These are phyloP conservation scores for Sphaerostilbella broomeana DNA, from an alignment of 2,329 filamentous ascomycete species.

Conservation along the genomic window DNA sequence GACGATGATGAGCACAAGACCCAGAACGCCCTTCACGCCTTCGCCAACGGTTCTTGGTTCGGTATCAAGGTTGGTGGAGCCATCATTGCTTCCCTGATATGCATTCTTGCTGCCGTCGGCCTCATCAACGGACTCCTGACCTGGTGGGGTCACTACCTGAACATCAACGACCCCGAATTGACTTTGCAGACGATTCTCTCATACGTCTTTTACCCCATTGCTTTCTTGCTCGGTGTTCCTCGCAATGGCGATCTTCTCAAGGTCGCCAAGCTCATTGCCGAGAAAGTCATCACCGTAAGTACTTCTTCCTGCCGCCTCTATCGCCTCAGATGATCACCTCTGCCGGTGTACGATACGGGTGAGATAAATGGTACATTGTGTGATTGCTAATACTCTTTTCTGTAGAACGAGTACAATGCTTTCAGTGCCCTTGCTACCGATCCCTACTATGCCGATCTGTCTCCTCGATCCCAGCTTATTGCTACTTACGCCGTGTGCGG, in stretches of 20 bases:
- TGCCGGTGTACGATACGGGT: too few relatives aligned
- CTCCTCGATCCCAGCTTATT: constrained; percentile 68
- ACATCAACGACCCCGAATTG: constrained; percentile 62
- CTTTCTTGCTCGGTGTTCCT: constrained; percentile 76
- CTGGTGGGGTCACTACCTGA: constrained; percentile 78
- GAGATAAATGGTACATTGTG: too few relatives aligned
- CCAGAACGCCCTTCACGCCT: constrained; percentile 77
- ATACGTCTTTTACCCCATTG: constrained; percentile 70
- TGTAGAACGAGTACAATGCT: constrained; percentile 70
- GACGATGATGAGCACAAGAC: constrained; percentile 70
- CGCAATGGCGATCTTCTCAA: constrained; percentile 56
- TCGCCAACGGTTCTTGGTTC: constrained; percentile 77
- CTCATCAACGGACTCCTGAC: constrained; percentile 70
- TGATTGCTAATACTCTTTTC: constrained; percentile 6
- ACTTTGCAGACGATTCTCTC: constrained; percentile 67
- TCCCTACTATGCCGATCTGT: constrained; percentile 50
- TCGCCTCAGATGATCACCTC: constrained; percentile 1
- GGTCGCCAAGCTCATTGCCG: constrained; percentile 72
- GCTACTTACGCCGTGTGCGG: constrained; percentile 80
- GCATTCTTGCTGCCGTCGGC: constrained; percentile 71
- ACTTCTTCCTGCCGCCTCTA: neutral
- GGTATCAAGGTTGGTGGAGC: constrained; percentile 82
- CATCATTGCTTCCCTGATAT: constrained; percentile 72
- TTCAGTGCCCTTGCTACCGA: constrained; percentile 54
- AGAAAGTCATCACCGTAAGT: constrained; percentile 69